phyloP scores from a whole-genome alignment of 2,329 filamentous ascomycete genomes.

The Cadophora luteo-olivacea region DNA sequence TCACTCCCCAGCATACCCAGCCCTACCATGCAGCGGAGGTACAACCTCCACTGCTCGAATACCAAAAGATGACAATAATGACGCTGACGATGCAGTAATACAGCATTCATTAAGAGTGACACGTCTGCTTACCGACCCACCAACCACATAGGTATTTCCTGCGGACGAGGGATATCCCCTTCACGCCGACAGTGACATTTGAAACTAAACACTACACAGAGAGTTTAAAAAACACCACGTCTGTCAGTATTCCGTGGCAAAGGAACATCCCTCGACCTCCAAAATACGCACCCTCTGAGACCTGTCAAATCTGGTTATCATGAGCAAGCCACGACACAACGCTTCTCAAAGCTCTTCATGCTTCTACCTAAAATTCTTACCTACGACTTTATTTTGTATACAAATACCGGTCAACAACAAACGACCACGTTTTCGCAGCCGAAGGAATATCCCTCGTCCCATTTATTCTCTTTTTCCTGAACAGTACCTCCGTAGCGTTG shows the following conservation, averaged over 20 bases:
- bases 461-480: neutral
- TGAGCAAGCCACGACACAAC: no score
- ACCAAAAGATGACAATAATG: constrained; percentile 5
- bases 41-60: neutral
- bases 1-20: neutral
- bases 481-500: no score
- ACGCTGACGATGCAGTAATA: constrained; percentile 13
- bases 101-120: constrained; percentile 7
- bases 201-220: no score
- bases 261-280: no score
- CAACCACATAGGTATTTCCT: neutral
- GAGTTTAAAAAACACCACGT: no score
- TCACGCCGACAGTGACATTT: no score
- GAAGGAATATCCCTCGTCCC: constrained; percentile 9
- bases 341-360: no score
- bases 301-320: no score
- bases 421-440: neutral
- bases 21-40: constrained; percentile 3
- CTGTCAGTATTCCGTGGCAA: no score
- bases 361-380: no score
- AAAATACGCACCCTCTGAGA: no score
- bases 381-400: neutral
- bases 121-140: constrained; percentile 9
- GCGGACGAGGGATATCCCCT: neutral
- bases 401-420: neutral